Evolutionary conservation across 2,329 filamentous ascomycete species (phyloP).

Genomic region (Phaeosphaeriaceae sp.): DNA sequence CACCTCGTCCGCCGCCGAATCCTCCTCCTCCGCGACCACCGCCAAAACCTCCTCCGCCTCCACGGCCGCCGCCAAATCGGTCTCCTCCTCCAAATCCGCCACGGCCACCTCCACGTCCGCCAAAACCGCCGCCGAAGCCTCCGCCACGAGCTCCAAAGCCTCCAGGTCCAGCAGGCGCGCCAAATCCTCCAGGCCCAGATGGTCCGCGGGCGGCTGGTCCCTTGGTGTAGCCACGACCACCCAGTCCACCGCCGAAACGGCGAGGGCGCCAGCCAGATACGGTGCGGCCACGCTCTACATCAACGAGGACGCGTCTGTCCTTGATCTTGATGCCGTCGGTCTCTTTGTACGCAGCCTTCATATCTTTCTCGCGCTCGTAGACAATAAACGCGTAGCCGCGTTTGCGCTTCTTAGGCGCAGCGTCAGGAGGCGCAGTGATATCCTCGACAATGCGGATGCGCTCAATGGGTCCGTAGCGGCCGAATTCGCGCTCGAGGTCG

Average conservation of each 20-base stretch:
- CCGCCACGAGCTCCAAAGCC: conserved; percentile 60
- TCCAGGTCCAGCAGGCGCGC: conserved; percentile 62
- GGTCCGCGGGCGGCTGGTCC: conserved; percentile 75
- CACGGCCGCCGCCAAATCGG: conserved; percentile 41
- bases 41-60: conserved; percentile 54
- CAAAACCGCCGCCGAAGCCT: conserved; percentile 58
- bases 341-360: conserved; percentile 96
- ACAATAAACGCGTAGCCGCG: conserved; percentile 96
- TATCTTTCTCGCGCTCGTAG: conserved; percentile 96
- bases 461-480: conserved; percentile 91
- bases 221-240: conserved; percentile 92
- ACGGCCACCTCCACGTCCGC: conserved; percentile 58
- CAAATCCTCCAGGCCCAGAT: conserved; percentile 66
- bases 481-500: conserved; percentile 92
- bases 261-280: conserved; percentile 93
- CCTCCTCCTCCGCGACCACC: conserved; percentile 49
- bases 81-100: conserved; percentile 60
- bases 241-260: conserved; percentile 88
- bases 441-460: conserved; percentile 89
- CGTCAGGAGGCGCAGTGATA: conserved; percentile 71
- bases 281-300: conserved; percentile 94
- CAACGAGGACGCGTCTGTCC: conserved; percentile 88
- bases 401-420: conserved; percentile 68
- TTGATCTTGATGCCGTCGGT: conserved; percentile 91
- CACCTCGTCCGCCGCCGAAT: conserved; percentile 53